Percentiles rank a stretch among this genome's conserved stretches.
These are phyloP conservation scores for Amylocystis lapponica DNA, from an alignment of 768 basidiomycete species.

Conservation along the genomic window DNA sequence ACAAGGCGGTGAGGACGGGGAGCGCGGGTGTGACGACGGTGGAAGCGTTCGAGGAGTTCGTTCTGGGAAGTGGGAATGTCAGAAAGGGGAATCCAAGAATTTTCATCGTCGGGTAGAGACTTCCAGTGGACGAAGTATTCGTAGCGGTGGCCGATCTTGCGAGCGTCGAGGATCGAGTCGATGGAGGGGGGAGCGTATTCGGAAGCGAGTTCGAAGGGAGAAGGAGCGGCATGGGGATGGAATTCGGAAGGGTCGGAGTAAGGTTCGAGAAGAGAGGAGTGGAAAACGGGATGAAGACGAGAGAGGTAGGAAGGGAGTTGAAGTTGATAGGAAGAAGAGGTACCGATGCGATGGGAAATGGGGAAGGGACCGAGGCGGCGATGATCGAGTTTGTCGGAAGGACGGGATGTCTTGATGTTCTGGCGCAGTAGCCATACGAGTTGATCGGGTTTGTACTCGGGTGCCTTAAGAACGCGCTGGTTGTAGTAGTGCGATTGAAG, in stretches of 20 bases:
- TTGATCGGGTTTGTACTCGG: conserved; percentile 26
- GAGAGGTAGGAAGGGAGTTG: conserved; percentile 17
- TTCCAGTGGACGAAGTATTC: conserved; percentile 32
- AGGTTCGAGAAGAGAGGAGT: conserved; percentile 28
- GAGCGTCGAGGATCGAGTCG: conserved; percentile 24
- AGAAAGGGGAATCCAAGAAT: conserved; percentile 32
- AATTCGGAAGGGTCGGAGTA: conserved; percentile 27
- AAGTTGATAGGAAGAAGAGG: conserved; percentile 6
- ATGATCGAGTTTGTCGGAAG: conserved; percentile 31
- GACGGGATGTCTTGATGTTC: conserved; percentile 36
- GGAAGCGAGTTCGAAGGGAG: conserved; percentile 3
- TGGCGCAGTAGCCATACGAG: conserved; percentile 33
- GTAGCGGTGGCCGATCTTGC: conserved; percentile 29
- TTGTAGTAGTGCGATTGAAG: conserved; percentile 25
- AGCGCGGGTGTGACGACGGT: conserved; percentile 26
- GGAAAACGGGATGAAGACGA: conserved; percentile 33
- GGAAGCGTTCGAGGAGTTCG: conserved; percentile 28
- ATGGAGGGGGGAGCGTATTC: conserved; percentile 7
- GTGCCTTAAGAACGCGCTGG: conserved; percentile 17
- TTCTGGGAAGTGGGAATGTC: conserved; percentile 28
- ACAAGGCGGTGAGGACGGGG: conserved; percentile 24
- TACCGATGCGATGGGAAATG: not conserved
- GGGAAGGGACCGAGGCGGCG: conserved; percentile 2
- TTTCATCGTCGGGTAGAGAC: conserved; percentile 21
- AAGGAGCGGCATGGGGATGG: conserved; percentile 19